Evolutionary conservation across 495 filamentous ascomycete species (phyloP).

Genomic region (Aspergillus diversus): DNA sequence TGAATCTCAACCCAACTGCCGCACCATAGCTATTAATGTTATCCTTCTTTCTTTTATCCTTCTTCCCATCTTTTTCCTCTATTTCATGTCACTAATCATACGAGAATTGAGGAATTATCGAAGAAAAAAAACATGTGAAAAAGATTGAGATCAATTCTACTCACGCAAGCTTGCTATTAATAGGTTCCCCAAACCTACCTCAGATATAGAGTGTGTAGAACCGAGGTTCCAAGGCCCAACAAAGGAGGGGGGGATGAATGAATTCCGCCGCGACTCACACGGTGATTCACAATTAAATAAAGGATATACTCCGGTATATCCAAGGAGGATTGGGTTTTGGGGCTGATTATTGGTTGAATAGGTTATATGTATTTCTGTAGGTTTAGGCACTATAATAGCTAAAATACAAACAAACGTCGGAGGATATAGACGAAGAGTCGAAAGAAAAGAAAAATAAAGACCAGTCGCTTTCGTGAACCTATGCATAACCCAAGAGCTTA

Average conservation of each 20-base stretch:
- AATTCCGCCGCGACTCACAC: neutral
- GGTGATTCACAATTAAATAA: neutral
- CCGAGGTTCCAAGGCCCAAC: neutral
- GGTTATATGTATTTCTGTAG: neutral
- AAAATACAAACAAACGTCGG: neutral
- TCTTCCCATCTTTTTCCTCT: too few species aligned
- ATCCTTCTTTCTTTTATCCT: too few species aligned
- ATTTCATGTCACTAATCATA: too few species aligned
- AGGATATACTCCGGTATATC: neutral
- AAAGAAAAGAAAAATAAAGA: slow-evolving; percentile 7
- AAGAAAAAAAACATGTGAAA: too few species aligned
- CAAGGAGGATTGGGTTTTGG: neutral
- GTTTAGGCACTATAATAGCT: neutral
- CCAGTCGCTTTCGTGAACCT: slow-evolving; percentile 26
- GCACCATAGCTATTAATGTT: too few species aligned
- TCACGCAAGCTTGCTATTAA: too few species aligned
- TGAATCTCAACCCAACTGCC: too few species aligned
- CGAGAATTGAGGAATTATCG: too few species aligned
- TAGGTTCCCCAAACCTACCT: too few species aligned
- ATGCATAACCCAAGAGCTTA: slow-evolving; percentile 18
- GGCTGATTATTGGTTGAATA: neutral
- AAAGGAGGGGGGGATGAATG: neutral
- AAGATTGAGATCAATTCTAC: too few species aligned
- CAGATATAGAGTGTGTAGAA: neutral
- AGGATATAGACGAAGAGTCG: neutral